These are phyloP conservation scores for Aspergillus thermomutatus DNA, from an alignment of 2,329 filamentous ascomycete species.

Conservation along the genomic window DNA sequence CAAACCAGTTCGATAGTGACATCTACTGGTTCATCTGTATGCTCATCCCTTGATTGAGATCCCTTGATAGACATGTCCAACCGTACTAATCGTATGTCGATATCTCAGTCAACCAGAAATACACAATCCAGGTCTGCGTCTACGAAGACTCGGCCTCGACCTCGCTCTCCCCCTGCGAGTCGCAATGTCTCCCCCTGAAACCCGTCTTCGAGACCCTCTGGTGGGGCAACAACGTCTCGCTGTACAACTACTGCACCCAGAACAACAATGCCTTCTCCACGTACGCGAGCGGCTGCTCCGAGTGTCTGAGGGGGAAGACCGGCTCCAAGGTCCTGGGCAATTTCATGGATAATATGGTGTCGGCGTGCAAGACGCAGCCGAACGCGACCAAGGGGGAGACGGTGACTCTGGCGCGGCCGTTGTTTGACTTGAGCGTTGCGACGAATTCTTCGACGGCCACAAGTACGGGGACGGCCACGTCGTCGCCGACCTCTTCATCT, in stretches of 20 bases:
- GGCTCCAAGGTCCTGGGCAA: slow-evolving; percentile 1
- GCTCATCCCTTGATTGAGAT: neutral
- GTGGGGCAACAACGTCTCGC: neutral
- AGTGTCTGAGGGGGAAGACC: neutral
- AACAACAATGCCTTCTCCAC: neutral
- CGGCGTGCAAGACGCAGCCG: neutral
- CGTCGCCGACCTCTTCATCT: neutral
- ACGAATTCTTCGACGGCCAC: neutral
- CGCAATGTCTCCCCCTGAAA: neutral
- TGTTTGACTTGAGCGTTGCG: neutral
- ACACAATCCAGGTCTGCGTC: slow-evolving; percentile 1
- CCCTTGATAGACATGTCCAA: too few relatives aligned
- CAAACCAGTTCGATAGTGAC: neutral
- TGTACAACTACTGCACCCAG: neutral
- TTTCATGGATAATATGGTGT: slow-evolving; percentile 1
- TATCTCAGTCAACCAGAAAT: slow-evolving; percentile 1
- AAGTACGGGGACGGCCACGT: neutral
- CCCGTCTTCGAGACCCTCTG: neutral
- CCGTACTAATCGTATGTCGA: too few relatives aligned
- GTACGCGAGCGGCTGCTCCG: neutral
- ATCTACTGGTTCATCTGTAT: neutral
- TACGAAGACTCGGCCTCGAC: neutral
- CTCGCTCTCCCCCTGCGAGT: neutral
- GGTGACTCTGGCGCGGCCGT: neutral
- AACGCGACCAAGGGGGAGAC: slow-evolving; percentile 3